phyloP scores from a whole-genome alignment of 192 early-diverging fungal genomes.

The Phlyctochytrium planicorne region DNA sequence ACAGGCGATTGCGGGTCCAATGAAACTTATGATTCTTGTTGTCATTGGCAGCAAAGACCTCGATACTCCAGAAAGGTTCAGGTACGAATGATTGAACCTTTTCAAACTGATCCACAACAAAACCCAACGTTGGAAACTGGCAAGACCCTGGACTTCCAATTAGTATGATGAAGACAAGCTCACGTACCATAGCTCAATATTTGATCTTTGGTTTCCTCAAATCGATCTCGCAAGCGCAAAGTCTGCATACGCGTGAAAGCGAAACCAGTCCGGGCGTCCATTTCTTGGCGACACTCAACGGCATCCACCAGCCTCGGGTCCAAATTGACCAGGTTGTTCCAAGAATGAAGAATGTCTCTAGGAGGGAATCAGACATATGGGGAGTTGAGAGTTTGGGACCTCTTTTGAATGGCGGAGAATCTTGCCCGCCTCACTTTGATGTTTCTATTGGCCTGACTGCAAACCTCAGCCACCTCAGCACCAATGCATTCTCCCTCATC shows the following conservation, averaged over 20 bases:
- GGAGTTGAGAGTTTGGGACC: conserved; percentile 37
- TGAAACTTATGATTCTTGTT: conserved; percentile 58
- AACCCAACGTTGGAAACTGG: conserved; percentile 96
- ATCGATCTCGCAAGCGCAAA: conserved; percentile 56
- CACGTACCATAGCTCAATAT: conserved; percentile 79
- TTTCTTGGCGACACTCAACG: conserved; percentile 79
- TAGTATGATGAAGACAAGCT: neutral
- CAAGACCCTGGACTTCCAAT: conserved; percentile 72
- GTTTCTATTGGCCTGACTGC: conserved; percentile 56
- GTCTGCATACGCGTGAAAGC: conserved; percentile 95
- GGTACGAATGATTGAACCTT: conserved; percentile 75
- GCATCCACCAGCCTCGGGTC: conserved; percentile 75
- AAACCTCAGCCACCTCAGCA: conserved; percentile 72
- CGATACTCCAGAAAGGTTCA: conserved; percentile 90
- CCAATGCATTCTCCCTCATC: conserved; percentile 96
- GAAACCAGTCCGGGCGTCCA: conserved; percentile 90
- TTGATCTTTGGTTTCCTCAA: conserved; percentile 52
- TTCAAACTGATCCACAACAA: conserved; percentile 85
- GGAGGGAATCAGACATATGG: too few relatives aligned
- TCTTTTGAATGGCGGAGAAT: conserved; percentile 82
- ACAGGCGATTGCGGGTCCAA: conserved; percentile 74
- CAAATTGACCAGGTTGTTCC: conserved; percentile 66
- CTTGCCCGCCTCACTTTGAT: conserved; percentile 77
- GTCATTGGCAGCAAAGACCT: conserved; percentile 32
- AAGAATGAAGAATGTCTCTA: conserved; percentile 77